Base-by-base conservation (phyloP, 2,329 filamentous ascomycete genomes). In the Colletotrichum simmondsii region DNA sequence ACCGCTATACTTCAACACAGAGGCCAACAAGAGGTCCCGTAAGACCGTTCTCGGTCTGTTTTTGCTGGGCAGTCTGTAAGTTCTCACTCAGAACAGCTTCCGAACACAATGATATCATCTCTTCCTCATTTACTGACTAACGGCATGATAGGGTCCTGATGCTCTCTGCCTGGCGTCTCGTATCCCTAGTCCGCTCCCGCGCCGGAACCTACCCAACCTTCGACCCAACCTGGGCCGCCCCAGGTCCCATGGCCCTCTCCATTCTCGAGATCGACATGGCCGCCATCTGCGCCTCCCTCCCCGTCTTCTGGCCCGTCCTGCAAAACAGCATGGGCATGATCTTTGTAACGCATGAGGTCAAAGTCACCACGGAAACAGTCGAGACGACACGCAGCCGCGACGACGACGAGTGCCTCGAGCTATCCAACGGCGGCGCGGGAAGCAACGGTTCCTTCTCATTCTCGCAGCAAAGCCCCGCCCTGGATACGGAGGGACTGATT, bases 161-260 rank as follows among this genome's bases (percentile, higher is more conserved):
- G 65, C 64, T 75, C 24, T 80, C 80, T 56, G 77, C 81, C 59
- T 81, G 77, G 78, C 79, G 80, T 3, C 74, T 83, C 0, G 74
- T 79, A 56, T 74, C 65, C 61, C 77, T 83, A 56, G 70, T 82
- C 26, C 59, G 75, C 16, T 76, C 77, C 46, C 75, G 79, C n/a
- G 79, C 80, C 1, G 79, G 74, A 3, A 82, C 79, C 0, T 80
- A 77, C 69, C 81, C 81, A 2, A 80, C 81, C 4, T 37, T 79
- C 2, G 81, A 83, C 74, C 78, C 80, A 7, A 82, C 80, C 1
- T 83, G 80, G 80, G 83, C 82, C 74, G 78, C 76, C 1, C 78
- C 79, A 19, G 74, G 75, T 30, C 77, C 77, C 52, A 79, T 83
- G 68, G 75, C 80, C 35, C 76, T 83, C 6, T 78, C 79, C 1